phyloP scores from a whole-genome alignment of 1,139 yeast genomes.

The Lodderomyces beijingensis region DNA sequence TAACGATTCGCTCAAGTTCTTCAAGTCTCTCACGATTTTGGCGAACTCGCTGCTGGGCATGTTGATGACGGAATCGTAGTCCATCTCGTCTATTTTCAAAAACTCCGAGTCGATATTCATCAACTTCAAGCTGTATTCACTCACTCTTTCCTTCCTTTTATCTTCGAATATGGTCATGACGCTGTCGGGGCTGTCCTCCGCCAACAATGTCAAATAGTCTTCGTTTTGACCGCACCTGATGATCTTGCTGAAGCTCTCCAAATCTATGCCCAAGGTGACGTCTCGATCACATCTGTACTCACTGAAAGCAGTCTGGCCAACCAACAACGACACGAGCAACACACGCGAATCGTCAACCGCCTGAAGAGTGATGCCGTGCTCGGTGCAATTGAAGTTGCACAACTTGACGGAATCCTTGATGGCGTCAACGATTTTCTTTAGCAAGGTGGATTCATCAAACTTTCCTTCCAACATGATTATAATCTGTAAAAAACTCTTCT shows the following conservation, averaged over 20 bases:
- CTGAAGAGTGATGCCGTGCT: constrained; percentile 91
- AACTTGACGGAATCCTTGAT: constrained; percentile 90
- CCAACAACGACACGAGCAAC: constrained; percentile 78
- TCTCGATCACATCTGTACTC: constrained; percentile 96
- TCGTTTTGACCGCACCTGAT: constrained; percentile 89
- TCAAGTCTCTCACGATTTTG: constrained; percentile 85
- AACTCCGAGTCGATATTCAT: constrained; percentile 97
- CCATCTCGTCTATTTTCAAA: constrained; percentile 90
- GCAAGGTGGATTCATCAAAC: constrained; percentile 85
- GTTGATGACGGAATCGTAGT: constrained; percentile 78
- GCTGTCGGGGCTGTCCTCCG: constrained; percentile 87
- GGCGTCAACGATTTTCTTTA: constrained; percentile 89
- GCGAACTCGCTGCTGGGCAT: constrained; percentile 89
- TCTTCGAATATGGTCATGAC: constrained; percentile 87
- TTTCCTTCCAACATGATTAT: constrained; percentile 93
- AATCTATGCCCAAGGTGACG: constrained; percentile 86
- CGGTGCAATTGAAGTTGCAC: constrained; percentile 95
- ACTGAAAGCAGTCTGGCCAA: constrained; percentile 86
- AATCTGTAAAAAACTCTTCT: too few species aligned
- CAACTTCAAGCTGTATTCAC: constrained; percentile 86
- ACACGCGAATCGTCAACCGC: constrained; percentile 98
- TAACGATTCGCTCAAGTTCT: constrained; percentile 81
- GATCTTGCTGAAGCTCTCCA: constrained; percentile 80
- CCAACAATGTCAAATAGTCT: constrained; percentile 82
- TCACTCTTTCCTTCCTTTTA: constrained; percentile 81